Evolutionary conservation across 768 basidiomycete genomes (phyloP).

Genomic region (Thelephora ganbajun): DNA sequence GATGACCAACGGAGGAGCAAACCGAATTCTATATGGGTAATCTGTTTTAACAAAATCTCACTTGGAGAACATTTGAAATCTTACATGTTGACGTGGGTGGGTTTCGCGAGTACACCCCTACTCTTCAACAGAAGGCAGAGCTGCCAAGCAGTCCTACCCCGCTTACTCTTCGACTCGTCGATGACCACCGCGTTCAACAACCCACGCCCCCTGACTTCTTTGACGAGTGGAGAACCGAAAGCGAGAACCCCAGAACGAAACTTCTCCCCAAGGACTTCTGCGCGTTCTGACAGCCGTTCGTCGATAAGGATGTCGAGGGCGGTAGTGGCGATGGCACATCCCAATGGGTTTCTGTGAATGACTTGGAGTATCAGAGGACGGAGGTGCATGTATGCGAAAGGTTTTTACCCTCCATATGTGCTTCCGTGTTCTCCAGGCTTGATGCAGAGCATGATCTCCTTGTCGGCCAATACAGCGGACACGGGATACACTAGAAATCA

Average conservation of each 20-base stretch:
- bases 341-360: constrained; percentile 68
- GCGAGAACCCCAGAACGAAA: constrained; percentile 57
- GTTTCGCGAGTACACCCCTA: constrained; percentile 87
- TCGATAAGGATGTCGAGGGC: constrained; percentile 84
- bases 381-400: no score
- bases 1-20: constrained; percentile 93
- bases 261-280: constrained; percentile 59
- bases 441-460: constrained; percentile 90
- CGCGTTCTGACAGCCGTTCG: constrained; percentile 75
- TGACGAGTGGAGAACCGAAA: constrained; percentile 57
- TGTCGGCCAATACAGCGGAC: constrained; percentile 83
- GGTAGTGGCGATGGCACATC: constrained; percentile 90
- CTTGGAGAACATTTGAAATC: constrained; percentile 16
- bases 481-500: constrained; percentile 73
- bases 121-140: constrained; percentile 87
- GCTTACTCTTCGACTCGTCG: constrained; percentile 64
- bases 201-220: constrained; percentile 73
- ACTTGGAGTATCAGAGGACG: constrained; percentile 1
- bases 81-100: constrained; percentile 89
- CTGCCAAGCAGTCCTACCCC: constrained; percentile 88
- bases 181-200: constrained; percentile 91
- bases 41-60: background rate
- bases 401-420: constrained; percentile 79
- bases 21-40: constrained; percentile 56
- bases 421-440: constrained; percentile 91